Evolutionary conservation across 129 eudicot species (phyloP), one percentile per base, ranked within the genome.

Genomic region (Dittrichia graveolens): DNA sequence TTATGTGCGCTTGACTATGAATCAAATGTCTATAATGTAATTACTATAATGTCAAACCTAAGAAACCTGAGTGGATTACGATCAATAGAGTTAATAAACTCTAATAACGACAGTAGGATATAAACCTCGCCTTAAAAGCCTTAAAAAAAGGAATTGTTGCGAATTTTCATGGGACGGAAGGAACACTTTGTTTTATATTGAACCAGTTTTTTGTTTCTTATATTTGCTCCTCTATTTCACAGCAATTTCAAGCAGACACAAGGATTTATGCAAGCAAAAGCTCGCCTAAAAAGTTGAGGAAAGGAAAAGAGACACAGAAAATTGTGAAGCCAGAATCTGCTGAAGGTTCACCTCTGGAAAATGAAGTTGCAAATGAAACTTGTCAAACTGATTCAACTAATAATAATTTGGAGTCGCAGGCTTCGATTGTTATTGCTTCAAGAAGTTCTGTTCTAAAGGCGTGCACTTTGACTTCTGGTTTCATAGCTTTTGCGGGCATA

Each of bases 381-480:
- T 35, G 78, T n/a, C 35, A 78, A 41, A 62, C 64, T 18, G 80
- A 45, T 82, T 53, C 85, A 75, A n/a, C 43, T 56, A 76, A 70
- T 56, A 76, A 70, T 49, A 78, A 80, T 68, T 57, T 67, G 70
- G 87, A 77, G 75, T 75, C 75, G 49, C 73, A 16, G 70, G 71
- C 42, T 73, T 71, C 85, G 8, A 50, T 65, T 64, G 13, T 71
- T 35, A 60, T 79, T 34, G 88, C 96, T 58, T 87, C 98, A 5
- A 87, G 98, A 79, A 57, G 70, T 69, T 73, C 84, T 67, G 98
- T 93, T 83, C 89, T 93, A 75, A 90, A 84, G 77, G 95, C 96
- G 31, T 93, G 98, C 87, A 85, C 83, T 13, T 57, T 81, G 44
- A 89, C 96, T 56, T 93, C 95, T 75, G 83, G 77, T 56, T 61